Base-by-base conservation (phyloP, 345 rosid species). In the Sisymbrium altissimum region DNA sequence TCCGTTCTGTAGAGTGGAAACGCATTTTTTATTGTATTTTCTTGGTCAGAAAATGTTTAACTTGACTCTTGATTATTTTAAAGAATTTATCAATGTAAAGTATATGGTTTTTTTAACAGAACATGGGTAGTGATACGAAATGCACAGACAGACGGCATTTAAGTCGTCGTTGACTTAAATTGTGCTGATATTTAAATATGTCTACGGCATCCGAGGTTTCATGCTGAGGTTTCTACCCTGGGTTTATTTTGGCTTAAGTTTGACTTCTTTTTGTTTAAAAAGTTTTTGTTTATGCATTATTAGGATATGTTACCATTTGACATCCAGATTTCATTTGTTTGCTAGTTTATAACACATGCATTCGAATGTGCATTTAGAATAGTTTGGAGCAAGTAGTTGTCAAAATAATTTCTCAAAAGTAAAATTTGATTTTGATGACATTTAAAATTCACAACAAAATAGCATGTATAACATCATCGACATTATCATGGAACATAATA, bases 21-120 rank as follows among this genome's bases (percentile, higher is more conserved):
- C 11, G 9, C 17, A 41, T 25, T 12, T 68, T 11, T 18, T 68
- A 40, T 17, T 39, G 2, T 15, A 60, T 44, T 59, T 36, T 70
- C 17, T 59, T 59, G 14, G n/a, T n/a, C n/a, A n/a, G n/a, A n/a
- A n/a, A n/a, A n/a, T 7, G 4, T 38, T 48, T 52, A 48, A 71
- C 58, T 70, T 61, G 61, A 58, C 68, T 38, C 15, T 48, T 56
- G 44, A 33, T 32, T 50, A 38, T 5, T 66, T 21, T 21, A 53
- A 52, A 54, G 18, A 11, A 11, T 40, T 23, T 54, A 39, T 11
- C 71, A 52, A 3, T 48, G 14, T 29, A 35, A 35, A 33, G 15
- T 6, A 29, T n/a, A 39, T n/a, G 11, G 32, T 9, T 2, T 5
- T 14, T 45, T 65, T 14, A 56, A 17, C 44, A 69, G 44, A 43